Base-by-base conservation (phyloP, 208 protist genomes). In the Strigomonas culicis region DNA sequence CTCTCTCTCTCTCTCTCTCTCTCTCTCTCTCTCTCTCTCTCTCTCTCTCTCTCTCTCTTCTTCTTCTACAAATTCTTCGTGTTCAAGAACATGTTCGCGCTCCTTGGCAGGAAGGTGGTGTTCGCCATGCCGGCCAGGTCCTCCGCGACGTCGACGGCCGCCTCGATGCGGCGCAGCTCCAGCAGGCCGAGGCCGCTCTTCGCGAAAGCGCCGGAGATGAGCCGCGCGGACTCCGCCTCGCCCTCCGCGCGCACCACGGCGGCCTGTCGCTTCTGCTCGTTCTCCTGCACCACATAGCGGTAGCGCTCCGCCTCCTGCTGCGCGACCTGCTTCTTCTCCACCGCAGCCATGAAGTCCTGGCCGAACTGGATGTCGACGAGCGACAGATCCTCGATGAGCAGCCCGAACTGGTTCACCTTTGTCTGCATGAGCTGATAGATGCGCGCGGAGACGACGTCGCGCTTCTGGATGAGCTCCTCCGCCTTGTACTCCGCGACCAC, bases 401-500 rank as follows among this genome's bases (percentile, higher is more conserved):
- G 88, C 69, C 98, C 82, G 72, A 99, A 99, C 66, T 99, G 98
- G 39, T 86, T 76, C 3, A 98, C 96, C 68, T 98, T 98, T 64
- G 98, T 80, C 60, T 88, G 84, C 71, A 99, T 97, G 66, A 94
- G 80, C 61, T 96, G 81, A 61, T 86, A 95, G 50, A 99, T 96
- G 47, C 94, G 84, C 1, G 86, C 79, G 4, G 85, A 96, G 31
- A 98, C 95, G 53, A 80, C 75, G 66, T 99, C 97, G 61, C 97
- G 95, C 82, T 99, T 98, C 59, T 98, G 98, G 72, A 99, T 98
- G 3, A 99, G 90, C 86, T 99, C 98, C 51, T 98, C 92, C 1
- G 98, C 98, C 82, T 99, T 99, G 80, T 99, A 99, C 83, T 98
- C 97, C 2, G 98, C 98, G 59, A 97, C 86, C n/a, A 96, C 91